Base-by-base conservation (phyloP, 2,329 filamentous ascomycete genomes). In the Rosellinia necatrix region DNA sequence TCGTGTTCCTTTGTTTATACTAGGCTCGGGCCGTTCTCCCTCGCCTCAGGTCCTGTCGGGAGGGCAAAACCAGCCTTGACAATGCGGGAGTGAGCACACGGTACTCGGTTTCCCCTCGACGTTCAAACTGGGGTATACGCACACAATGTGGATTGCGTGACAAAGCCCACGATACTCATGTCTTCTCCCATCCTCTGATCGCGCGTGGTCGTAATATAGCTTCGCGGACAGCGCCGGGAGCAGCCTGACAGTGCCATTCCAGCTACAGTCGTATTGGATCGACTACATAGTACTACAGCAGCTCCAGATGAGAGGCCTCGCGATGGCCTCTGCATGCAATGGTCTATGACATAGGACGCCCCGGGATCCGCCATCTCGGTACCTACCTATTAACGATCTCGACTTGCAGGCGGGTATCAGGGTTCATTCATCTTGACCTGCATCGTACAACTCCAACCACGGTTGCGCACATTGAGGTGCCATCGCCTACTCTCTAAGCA, bases 311-410 rank as follows among this genome's bases (percentile, higher is more conserved):
- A 43, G 27, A 47, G 30, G 19, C 44, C 6, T 47, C 12, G 21
- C 42, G 25, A 38, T 43, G 32, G 27, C 6, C 38, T 40, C 13
- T 29, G 38, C 27, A 41, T 46, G 27, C 35, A 27, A 49, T 37
- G 27, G 38, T 27, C 34, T 35, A 42, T 30, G 6, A 17, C 29
- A 17, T 34, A 29, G 37, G 22, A 19, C 37, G n/a, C 40, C 24
- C 15, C 34, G 41, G 29, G 63, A 63, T 60, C 66, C 66, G 64
- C 60, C 60, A 64, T 56, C 54, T 61, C 60, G 66, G 66, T 67
- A 67, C 61, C 64, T 62, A 50, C 25, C 64, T 62, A 50, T 30
- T 25, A 27, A 42, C 24, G 43, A 19, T 25, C 25, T 53, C 42
- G 35, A 47, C 49, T 38, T 54, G 61, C 59, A 59, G 54, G 46